phyloP scores from a whole-genome alignment of 306 rosid genomes.

The Citrullus amarus region DNA sequence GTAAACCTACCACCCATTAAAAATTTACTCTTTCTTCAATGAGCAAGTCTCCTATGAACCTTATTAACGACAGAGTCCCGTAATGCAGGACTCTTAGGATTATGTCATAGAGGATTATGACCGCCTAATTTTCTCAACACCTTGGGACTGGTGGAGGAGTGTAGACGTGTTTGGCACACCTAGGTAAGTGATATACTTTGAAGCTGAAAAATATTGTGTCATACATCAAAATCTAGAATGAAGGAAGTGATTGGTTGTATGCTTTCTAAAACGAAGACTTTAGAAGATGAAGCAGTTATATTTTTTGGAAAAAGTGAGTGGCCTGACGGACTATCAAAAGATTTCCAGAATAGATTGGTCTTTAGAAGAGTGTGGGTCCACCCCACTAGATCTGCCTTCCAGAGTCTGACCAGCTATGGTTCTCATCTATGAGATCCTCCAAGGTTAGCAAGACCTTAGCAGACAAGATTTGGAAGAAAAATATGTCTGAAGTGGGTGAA shows the following conservation, averaged over 20 bases:
- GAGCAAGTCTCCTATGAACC: no score
- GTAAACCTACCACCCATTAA: no score
- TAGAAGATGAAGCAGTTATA: not conserved
- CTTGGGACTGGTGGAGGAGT: not conserved
- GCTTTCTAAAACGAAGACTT: not conserved
- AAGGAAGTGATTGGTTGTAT: not conserved
- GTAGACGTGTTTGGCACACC: not conserved
- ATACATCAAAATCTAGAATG: not conserved
- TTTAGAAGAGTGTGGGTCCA: no score
- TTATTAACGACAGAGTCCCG: no score
- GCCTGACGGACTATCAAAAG: not conserved
- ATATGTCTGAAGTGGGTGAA: no score
- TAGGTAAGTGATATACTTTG: not conserved
- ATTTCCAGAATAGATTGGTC: not conserved
- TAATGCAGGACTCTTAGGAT: no score
- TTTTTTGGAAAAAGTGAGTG: not conserved
- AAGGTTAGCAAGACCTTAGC: no score
- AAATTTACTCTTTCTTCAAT: no score
- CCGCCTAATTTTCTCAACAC: not conserved
- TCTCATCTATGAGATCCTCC: no score
- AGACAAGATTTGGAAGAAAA: no score
- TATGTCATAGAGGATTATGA: not conserved
- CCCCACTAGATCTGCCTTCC: no score
- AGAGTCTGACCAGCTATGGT: no score
- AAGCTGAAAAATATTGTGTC: not conserved